Evolutionary conservation across 257 asterid genomes (phyloP).

Genomic region (Thymus quinquecostatus): DNA sequence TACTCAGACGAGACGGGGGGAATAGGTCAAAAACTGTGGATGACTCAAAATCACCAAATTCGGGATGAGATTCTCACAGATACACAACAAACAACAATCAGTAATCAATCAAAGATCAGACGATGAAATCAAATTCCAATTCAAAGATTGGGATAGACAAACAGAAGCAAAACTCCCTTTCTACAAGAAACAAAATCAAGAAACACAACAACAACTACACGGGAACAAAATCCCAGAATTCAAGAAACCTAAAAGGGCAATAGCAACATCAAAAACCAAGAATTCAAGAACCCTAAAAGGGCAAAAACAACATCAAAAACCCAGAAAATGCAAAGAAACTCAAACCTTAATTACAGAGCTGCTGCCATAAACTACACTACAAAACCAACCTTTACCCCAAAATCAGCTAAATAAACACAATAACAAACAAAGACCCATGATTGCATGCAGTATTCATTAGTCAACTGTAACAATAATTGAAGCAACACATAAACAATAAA

Average conservation of each 20-base stretch:
- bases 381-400: constrained; percentile 11
- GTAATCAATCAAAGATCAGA: not conserved
- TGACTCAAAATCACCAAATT: not conserved
- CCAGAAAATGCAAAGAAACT: constrained; percentile 4
- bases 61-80: not conserved
- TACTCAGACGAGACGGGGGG: not conserved
- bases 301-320: not conserved
- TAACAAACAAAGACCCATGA: constrained; percentile 15
- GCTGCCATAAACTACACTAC: constrained; percentile 7
- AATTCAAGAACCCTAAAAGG: not conserved
- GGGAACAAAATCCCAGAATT: not conserved
- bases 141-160: not conserved
- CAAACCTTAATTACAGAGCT: constrained; percentile 14
- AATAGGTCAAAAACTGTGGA: not conserved
- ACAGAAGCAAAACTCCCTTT: constrained; percentile 14
- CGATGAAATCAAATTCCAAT: not conserved
- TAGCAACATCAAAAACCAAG: not conserved
- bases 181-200: constrained; percentile 18
- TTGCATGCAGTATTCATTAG: constrained; percentile 21
- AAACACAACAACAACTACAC: not conserved
- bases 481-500: not conserved
- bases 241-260: constrained; percentile 21
- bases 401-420: constrained; percentile 16
- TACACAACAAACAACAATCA: not conserved
- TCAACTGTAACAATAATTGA: constrained; percentile 36